phyloP scores from a whole-genome alignment of 257 asterid genomes.

The Ocimum tenuiflorum region DNA sequence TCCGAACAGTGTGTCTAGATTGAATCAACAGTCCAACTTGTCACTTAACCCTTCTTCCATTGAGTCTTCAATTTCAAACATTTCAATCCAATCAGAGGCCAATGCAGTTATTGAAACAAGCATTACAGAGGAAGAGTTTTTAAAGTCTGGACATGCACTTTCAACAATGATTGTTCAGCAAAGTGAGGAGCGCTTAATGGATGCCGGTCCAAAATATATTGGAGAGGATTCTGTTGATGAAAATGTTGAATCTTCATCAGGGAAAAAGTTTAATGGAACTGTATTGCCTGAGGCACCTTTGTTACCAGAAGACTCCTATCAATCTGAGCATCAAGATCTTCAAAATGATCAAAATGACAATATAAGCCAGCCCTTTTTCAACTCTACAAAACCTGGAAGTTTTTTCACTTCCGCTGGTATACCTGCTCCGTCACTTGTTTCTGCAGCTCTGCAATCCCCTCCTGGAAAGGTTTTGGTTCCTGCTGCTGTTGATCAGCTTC shows the following conservation, averaged over 20 bases:
- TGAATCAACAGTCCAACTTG: slow-evolving; percentile 25
- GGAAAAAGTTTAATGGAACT: slow-evolving; percentile 25
- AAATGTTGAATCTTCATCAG: slow-evolving; percentile 29
- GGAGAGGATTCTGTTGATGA: slow-evolving; percentile 32
- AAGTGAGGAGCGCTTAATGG: slow-evolving; percentile 14
- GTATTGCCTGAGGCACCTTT: slow-evolving; percentile 29
- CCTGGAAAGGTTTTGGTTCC: slow-evolving; percentile 95
- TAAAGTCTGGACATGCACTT: slow-evolving; percentile 35
- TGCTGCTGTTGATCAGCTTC: slow-evolving; percentile 88
- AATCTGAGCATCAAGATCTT: slow-evolving; percentile 36
- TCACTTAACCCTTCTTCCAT: slow-evolving; percentile 32
- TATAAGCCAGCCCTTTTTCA: slow-evolving; percentile 34
- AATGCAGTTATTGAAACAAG: slow-evolving; percentile 36
- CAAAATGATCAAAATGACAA: slow-evolving; percentile 31
- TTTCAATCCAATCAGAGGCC: slow-evolving; percentile 24
- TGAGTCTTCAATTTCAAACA: slow-evolving; percentile 28
- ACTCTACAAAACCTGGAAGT: slow-evolving; percentile 41
- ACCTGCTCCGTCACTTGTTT: slow-evolving; percentile 90
- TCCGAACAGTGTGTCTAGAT: slow-evolving; percentile 29
- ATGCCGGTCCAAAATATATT: slow-evolving; percentile 5
- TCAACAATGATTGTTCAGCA: slow-evolving; percentile 23
- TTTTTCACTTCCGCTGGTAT: slow-evolving; percentile 69
- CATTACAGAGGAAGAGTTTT: slow-evolving; percentile 28
- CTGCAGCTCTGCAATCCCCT: slow-evolving; percentile 62
- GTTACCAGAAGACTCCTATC: slow-evolving; percentile 28